These are phyloP conservation scores for Hyaloperonospora brassicae DNA, from an alignment of 352 stramenopile species.

Conservation along the genomic window DNA sequence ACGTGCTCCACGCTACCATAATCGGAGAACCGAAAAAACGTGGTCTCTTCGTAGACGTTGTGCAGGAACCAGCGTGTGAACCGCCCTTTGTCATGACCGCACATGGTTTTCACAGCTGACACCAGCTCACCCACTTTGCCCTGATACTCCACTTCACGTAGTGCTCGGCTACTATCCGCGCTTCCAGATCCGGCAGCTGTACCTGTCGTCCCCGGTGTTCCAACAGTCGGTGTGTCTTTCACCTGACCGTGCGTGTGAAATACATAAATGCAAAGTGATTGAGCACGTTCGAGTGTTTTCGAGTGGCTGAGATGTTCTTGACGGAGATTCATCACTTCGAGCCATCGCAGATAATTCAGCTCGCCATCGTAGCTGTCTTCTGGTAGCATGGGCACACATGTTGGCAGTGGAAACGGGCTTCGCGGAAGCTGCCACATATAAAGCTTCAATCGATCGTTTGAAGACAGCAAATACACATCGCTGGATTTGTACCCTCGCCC, in stretches of 20 bases:
- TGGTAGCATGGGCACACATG: conserved; percentile 55
- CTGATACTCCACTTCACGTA: conserved; percentile 78
- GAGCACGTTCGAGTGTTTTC: conserved; percentile 74
- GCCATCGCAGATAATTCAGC: conserved; percentile 57
- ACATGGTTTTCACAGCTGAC: conserved; percentile 82
- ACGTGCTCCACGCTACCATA: conserved; percentile 77
- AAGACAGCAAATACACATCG: conserved; percentile 61
- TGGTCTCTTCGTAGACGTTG: conserved; percentile 74
- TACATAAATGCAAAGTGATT: conserved; percentile 74
- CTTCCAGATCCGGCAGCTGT: conserved; percentile 11
- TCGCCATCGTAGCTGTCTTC: conserved; percentile 58
- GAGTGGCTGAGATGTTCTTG: conserved; percentile 64
- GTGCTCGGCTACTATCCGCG: conserved; percentile 41
- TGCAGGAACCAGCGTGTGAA: conserved; percentile 76
- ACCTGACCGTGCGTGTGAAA: conserved; percentile 77
- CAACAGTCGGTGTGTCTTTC: conserved; percentile 33
- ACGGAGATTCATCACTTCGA: conserved; percentile 77
- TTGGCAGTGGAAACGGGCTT: conserved; percentile 57
- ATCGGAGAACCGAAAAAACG: conserved; percentile 80
- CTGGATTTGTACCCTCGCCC: conserved; percentile 79
- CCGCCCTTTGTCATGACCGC: conserved; percentile 75
- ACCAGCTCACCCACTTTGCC: conserved; percentile 76
- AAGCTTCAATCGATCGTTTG: conserved; percentile 57
- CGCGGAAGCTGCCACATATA: conserved; percentile 81
- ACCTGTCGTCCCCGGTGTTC: conserved; percentile 17